These are phyloP conservation scores for Epichloe gansuensis DNA, from an alignment of 2,329 filamentous ascomycete genomes.

Conservation along the genomic window DNA sequence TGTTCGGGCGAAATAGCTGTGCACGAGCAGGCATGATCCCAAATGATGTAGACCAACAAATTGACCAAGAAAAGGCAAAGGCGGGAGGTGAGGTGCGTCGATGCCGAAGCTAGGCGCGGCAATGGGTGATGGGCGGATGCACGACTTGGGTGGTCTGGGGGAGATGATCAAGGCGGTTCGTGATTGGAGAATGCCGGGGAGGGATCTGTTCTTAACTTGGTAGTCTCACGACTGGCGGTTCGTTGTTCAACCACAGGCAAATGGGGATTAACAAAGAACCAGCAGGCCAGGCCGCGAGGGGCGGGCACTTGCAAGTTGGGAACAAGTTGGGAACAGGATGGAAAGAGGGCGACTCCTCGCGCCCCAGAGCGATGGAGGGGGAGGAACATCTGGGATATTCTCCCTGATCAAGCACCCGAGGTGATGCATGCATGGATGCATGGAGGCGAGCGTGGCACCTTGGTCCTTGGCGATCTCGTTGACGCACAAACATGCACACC, in stretches of 20 bases:
- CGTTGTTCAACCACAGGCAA: not conserved
- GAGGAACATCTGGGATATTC: not conserved
- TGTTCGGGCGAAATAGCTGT: not conserved
- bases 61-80: not conserved
- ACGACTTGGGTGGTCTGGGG: not conserved
- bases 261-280: not conserved
- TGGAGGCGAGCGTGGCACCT: not conserved
- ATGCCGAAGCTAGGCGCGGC: conserved; percentile 3
- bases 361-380: no score
- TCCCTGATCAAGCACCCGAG: not conserved
- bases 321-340: not conserved
- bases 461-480: not conserved
- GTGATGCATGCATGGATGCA: not conserved
- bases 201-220: not conserved
- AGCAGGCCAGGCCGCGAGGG: not conserved
- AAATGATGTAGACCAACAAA: not conserved
- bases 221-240: not conserved
- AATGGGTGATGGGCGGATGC: not conserved
- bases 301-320: not conserved
- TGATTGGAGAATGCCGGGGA: conserved; percentile 5
- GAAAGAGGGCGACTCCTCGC: no score
- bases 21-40: conserved; percentile 3
- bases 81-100: not conserved
- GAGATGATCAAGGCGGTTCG: not conserved
- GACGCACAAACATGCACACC: not conserved